A percentile compares a stretch with the other conserved stretches of the same genome.
These are phyloP conservation scores for Blastobotrys illinoisensis DNA, from an alignment of 1,139 yeast species.

Conservation along the genomic window DNA sequence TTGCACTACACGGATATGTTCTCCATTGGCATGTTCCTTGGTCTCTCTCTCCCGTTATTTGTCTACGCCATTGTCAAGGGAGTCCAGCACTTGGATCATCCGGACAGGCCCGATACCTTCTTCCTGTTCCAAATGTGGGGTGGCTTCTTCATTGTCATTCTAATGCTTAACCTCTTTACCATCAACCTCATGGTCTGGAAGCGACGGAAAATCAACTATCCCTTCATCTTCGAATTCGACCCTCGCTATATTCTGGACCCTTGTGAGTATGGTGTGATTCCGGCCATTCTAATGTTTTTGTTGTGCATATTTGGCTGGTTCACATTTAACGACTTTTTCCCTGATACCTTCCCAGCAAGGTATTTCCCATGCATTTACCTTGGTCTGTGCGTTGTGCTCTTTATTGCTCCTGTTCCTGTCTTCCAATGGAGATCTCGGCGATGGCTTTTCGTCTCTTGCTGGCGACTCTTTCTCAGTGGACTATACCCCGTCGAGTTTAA, in stretches of 20 bases:
- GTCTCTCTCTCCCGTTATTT: slow-evolving; percentile 63
- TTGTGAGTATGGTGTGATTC: slow-evolving; percentile 58
- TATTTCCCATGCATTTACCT: slow-evolving; percentile 81
- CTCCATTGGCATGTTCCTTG: slow-evolving; percentile 54
- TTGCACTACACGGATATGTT: slow-evolving; percentile 32
- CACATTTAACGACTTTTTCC: slow-evolving; percentile 69
- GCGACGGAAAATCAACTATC: slow-evolving; percentile 71
- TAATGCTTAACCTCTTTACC: slow-evolving; percentile 60
- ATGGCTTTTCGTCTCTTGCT: slow-evolving; percentile 69
- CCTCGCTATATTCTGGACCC: slow-evolving; percentile 63
- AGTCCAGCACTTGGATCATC: slow-evolving; percentile 30
- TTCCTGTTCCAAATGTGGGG: slow-evolving; percentile 84
- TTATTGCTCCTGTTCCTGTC: slow-evolving; percentile 57
- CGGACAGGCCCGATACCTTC: slow-evolving; percentile 28
- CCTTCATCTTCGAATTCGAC: slow-evolving; percentile 86
- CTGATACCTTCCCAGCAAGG: slow-evolving; percentile 51
- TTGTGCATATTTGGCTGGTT: slow-evolving; percentile 66
- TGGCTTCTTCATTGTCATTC: slow-evolving; percentile 65
- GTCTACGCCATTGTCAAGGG: slow-evolving; percentile 49
- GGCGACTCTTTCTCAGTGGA: slow-evolving; percentile 76
- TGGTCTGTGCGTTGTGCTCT: slow-evolving; percentile 44
- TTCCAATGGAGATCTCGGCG: slow-evolving; percentile 51
- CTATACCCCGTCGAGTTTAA: slow-evolving; percentile 90
- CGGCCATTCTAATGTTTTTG: slow-evolving; percentile 52
- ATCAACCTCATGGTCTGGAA: slow-evolving; percentile 71